phyloP scores from a whole-genome alignment of 2,329 filamentous ascomycete species.

The Intubia oerlemansii region DNA sequence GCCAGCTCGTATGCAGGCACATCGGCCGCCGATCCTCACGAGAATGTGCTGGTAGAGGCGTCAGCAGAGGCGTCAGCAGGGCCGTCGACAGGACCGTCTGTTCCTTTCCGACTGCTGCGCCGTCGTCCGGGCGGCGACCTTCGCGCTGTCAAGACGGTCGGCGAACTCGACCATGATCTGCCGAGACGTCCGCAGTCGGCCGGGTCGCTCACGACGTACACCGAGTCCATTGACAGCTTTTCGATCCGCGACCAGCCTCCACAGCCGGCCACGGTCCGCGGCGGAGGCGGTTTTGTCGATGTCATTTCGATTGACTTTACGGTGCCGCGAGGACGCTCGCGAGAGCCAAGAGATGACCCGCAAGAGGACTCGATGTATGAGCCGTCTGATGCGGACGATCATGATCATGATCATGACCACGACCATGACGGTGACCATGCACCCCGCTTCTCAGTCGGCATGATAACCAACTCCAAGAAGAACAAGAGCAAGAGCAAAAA shows the following conservation, averaged over 20 bases:
- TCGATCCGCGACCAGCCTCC: no score
- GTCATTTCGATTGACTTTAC: conserved; percentile 17
- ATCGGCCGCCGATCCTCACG: no score
- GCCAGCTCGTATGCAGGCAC: no score
- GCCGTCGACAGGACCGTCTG: no score
- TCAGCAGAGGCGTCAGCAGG: no score
- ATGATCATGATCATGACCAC: no score
- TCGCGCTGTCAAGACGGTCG: conserved; percentile 42
- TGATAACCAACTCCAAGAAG: conserved; percentile 28
- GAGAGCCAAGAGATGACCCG: no score
- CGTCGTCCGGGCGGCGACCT: conserved; percentile 57
- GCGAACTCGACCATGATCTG: conserved; percentile 30
- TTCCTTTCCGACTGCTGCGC: conserved; percentile 44
- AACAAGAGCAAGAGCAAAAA: no score
- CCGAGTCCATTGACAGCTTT: conserved; percentile 38
- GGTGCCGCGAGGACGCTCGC: no score
- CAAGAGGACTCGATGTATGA: not conserved
- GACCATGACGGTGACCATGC: no score
- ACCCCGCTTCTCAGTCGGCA: conserved; percentile 37
- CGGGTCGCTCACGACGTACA: conserved; percentile 36
- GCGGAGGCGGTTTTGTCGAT: conserved; percentile 22
- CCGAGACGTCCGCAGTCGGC: conserved; percentile 33
- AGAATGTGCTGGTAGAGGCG: no score
- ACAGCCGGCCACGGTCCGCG: conserved; percentile 17
- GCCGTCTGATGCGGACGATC: conserved; percentile 18